A percentile compares a stretch with the other conserved stretches of the same genome.
Evolutionary conservation across 495 filamentous ascomycete species (phyloP).

Genomic region (Xylaria grammica): DNA sequence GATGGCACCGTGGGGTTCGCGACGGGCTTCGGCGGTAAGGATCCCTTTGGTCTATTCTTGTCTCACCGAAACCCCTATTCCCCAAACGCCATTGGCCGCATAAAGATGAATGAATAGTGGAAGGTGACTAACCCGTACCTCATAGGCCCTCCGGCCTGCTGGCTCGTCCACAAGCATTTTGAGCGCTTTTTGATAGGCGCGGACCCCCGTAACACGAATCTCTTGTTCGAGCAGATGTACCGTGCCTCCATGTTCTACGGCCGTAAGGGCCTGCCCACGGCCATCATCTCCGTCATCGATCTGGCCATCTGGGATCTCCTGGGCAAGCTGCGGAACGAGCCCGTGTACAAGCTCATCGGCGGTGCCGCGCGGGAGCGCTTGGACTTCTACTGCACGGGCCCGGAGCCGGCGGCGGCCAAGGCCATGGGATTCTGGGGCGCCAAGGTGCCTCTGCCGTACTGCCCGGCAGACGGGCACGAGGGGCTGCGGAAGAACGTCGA

Average conservation of each 20-base stretch:
- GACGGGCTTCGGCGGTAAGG: conserved; percentile 82
- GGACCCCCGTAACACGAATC: conserved; percentile 86
- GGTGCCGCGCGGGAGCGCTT: conserved; percentile 79
- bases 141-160: conserved; percentile 80
- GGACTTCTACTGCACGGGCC: conserved; percentile 93
- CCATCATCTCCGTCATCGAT: conserved; percentile 92
- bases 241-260: conserved; percentile 94
- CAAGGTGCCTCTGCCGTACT: conserved; percentile 87
- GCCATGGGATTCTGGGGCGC: conserved; percentile 84
- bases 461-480: conserved; percentile 80
- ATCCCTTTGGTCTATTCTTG: background rate
- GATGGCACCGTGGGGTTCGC: conserved; percentile 92
- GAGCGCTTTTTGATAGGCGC: conserved; percentile 86
- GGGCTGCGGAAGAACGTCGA: conserved; percentile 87
- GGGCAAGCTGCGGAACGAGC: conserved; percentile 88
- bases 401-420: conserved; percentile 78
- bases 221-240: conserved; percentile 95
- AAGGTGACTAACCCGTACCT: background rate
- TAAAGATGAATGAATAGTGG: background rate
- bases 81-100: background rate
- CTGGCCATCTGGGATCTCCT: conserved; percentile 89
- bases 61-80: too few species aligned
- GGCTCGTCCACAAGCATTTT: conserved; percentile 90
- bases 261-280: conserved; percentile 85
- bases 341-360: conserved; percentile 93